Evolutionary conservation across 306 rosid species (phyloP).

Genomic region (Pyrus betulifolia): DNA sequence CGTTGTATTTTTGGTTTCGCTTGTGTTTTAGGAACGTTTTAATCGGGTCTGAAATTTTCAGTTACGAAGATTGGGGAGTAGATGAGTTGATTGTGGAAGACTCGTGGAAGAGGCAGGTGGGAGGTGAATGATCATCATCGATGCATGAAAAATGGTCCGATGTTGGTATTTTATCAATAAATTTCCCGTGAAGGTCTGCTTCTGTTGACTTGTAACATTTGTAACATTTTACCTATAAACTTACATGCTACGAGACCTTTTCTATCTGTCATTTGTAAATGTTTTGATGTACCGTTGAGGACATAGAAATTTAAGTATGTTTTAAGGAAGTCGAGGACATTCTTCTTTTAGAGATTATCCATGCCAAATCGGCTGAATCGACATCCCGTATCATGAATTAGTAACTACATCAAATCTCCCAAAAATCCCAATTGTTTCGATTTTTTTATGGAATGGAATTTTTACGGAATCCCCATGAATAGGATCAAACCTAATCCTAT

Average conservation of each 20-base stretch:
- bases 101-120: slow-evolving; percentile 98
- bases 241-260: background rate
- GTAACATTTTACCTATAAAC: background rate
- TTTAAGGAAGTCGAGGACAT: no score
- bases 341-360: no score
- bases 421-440: no score
- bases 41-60: slow-evolving; percentile 15
- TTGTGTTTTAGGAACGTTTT: background rate
- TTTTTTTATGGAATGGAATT: no score
- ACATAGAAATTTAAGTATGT: no score
- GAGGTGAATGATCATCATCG: slow-evolving; percentile 50
- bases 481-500: no score
- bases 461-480: no score
- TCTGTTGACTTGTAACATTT: background rate
- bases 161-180: background rate
- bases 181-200: background rate
- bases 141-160: background rate
- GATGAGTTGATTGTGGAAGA: slow-evolving; percentile 94
- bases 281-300: background rate
- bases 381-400: no score
- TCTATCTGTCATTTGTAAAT: background rate
- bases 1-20: background rate
- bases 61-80: slow-evolving; percentile 98
- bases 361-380: no score
- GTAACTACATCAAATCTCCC: no score